Percentiles rank a stretch among this genome's conserved stretches.
phyloP scores from a whole-genome alignment of 768 basidiomycete species.

The Strobilomyces confusus region DNA sequence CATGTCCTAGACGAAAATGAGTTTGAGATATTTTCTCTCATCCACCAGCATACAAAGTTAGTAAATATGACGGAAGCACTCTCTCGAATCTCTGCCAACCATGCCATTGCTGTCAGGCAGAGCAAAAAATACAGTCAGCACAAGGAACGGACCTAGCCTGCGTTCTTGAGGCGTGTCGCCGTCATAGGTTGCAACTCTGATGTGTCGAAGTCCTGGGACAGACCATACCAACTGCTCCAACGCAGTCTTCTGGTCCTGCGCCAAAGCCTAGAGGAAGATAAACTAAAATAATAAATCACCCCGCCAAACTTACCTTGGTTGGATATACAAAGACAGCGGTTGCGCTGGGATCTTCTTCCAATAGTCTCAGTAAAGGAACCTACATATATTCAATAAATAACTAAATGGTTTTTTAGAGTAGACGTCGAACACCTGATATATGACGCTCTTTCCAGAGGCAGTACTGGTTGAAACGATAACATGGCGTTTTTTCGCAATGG shows the following conservation, averaged over 20 bases:
- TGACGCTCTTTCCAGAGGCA: constrained; percentile 85
- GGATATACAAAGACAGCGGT: constrained; percentile 87
- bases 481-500: constrained; percentile 52
- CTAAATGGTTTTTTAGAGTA: background rate
- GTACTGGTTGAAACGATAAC: constrained; percentile 90
- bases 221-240: constrained; percentile 61
- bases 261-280: constrained; percentile 58
- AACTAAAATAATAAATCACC: background rate
- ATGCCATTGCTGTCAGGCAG: background rate
- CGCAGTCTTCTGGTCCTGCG: constrained; percentile 79
- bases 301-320: constrained; percentile 56
- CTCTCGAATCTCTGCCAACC: constrained; percentile 56
- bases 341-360: constrained; percentile 56
- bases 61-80: constrained; percentile 80
- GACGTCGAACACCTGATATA: constrained; percentile 67
- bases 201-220: constrained; percentile 58
- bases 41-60: constrained; percentile 63
- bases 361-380: constrained; percentile 65
- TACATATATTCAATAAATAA: constrained; percentile 22
- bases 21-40: background rate
- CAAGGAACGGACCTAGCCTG: constrained; percentile 45
- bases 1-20: constrained; percentile 55
- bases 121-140: background rate
- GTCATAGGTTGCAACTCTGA: constrained; percentile 76
- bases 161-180: constrained; percentile 78